Evolutionary conservation across 179 eudicot genomes (phyloP), one percentile per base, ranked within the genome.

Genomic region (Sideroxylon spinosum): DNA sequence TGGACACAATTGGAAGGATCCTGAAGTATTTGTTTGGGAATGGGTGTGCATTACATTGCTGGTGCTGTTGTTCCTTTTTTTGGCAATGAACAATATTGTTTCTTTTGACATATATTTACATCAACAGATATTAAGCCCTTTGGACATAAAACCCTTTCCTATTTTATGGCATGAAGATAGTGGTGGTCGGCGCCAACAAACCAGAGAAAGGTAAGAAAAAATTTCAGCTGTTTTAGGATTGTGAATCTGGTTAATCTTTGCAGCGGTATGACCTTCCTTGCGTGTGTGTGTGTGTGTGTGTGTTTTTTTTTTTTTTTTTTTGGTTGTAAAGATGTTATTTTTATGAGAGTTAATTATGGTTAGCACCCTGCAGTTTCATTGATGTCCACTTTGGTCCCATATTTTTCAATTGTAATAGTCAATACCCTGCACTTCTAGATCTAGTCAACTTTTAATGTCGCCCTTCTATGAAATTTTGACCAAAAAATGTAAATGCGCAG

Each of bases 141-240:
- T 80, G 69, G 98, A 94, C 81, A 89, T 92, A 72, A 94, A 94
- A 83, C 91, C 98, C 29, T 82, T 86, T 82, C 98, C 98, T 49
- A 72, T 79, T 20, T 78, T 94, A 78, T 94, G 97, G 97, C 98
- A 94, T 83, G 98, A 94, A 80, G 97, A 94, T 65, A 85, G 79
- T 82, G 85, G 88, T 61, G 83, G 85, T 23, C 79, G 93, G 80
- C 89, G 89, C 52, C 87, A 87, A 6, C 86, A 76, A 61, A 82
- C 79, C 71, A 89, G 88, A 78, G 92, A 87, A 60, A 86, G 95
- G 97, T 94, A 88, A 49, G 50, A 29, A 37, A 12, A 57, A 9
- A 68, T 66, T 50, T 29, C 20, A 55, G 55, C 7, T 37, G 22
- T 56, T 61, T 64, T 78, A 23, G 53, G 73, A 56, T 13, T 68